Conservation (phyloP, 805 yeast genomes). For the Wickerhamomyces subpelliculosus region DNA sequence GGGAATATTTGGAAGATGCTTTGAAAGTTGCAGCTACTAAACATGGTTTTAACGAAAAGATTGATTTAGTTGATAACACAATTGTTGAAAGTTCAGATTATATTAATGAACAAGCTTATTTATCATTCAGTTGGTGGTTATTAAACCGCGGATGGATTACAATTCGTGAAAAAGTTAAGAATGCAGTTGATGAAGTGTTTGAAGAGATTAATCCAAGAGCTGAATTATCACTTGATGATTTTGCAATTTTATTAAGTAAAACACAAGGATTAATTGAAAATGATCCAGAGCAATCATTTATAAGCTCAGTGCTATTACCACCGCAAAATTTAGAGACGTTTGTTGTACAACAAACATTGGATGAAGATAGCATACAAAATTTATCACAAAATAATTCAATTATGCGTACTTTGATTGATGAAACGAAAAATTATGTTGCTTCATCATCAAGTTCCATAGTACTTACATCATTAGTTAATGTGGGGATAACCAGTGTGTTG, state of each 20-base stretch:
- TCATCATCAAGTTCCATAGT: constrained; percentile 30
- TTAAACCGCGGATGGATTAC: constrained; percentile 77
- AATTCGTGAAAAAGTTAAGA: constrained; percentile 45
- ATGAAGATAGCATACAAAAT: constrained; percentile 29
- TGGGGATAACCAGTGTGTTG: constrained; percentile 29
- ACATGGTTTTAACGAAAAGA: constrained; percentile 22
- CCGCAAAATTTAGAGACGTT: constrained; percentile 45
- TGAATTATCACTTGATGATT: constrained; percentile 57
- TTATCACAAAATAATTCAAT: constrained; percentile 23
- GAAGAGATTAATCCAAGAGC: constrained; percentile 63
- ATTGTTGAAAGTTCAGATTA: constrained; percentile 31
- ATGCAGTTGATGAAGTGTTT: constrained; percentile 54
- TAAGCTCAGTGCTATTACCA: constrained; percentile 35
- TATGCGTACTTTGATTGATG: constrained; percentile 31
- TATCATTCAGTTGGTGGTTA: constrained; percentile 91
- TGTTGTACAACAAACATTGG: constrained; percentile 48
- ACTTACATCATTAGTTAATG: constrained; percentile 27
- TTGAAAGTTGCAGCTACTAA: constrained; percentile 54
- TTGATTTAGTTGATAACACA: constrained; percentile 15
- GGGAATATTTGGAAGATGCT: constrained; percentile 77
- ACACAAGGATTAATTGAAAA: constrained; percentile 31
- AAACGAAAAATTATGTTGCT: constrained; percentile 34
- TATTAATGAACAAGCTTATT: constrained; percentile 69
- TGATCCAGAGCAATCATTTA: constrained; percentile 12
- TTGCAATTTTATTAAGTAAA: constrained; percentile 37